Percentiles rank a stretch among this genome's conserved stretches.
phyloP scores from a whole-genome alignment of 1,284 basidiomycete species.

The Abortiporus biennis region DNA sequence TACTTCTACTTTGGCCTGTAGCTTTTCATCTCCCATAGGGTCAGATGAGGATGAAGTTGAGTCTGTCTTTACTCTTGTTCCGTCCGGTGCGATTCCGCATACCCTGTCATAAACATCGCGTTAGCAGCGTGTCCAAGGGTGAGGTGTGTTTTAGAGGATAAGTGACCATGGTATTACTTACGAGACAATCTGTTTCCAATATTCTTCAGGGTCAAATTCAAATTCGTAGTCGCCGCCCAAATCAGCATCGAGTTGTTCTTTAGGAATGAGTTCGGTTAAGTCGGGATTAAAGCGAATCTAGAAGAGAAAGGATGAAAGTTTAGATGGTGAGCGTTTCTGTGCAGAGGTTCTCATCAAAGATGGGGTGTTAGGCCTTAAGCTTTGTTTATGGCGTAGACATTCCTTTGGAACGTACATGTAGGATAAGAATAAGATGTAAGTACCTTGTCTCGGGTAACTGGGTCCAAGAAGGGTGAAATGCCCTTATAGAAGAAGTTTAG shows the following conservation, averaged over 20 bases:
- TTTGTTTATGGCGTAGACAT: too few relatives aligned
- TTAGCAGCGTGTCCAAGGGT: too few relatives aligned
- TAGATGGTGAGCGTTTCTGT: neutral
- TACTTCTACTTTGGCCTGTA: neutral
- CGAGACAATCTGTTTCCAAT: slow-evolving; percentile 76
- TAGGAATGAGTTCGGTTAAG: slow-evolving; percentile 69
- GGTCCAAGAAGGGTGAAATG: slow-evolving; percentile 85
- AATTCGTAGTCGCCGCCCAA: slow-evolving; percentile 79
- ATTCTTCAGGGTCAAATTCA: slow-evolving; percentile 70
- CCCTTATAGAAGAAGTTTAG: slow-evolving; percentile 86
- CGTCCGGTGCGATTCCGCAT: slow-evolving; percentile 57
- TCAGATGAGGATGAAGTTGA: too few relatives aligned
- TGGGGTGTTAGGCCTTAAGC: too few relatives aligned
- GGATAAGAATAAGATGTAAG: neutral
- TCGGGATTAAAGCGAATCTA: slow-evolving; percentile 88
- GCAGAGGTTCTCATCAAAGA: too few relatives aligned
- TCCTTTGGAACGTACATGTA: too few relatives aligned
- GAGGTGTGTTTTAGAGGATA: too few relatives aligned
- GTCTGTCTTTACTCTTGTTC: slow-evolving; percentile 41
- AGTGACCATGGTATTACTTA: slow-evolving; percentile 30
- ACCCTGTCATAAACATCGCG: slow-evolving; percentile 29
- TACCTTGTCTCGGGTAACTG: slow-evolving; percentile 86
- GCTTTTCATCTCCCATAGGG: too few relatives aligned
- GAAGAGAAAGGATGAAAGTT: neutral
- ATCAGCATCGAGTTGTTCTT: slow-evolving; percentile 74